A percentile compares a stretch with the other conserved stretches of the same genome.
phyloP scores from a whole-genome alignment of 1,284 basidiomycete genomes.

The Ganoderma meredithae region DNA sequence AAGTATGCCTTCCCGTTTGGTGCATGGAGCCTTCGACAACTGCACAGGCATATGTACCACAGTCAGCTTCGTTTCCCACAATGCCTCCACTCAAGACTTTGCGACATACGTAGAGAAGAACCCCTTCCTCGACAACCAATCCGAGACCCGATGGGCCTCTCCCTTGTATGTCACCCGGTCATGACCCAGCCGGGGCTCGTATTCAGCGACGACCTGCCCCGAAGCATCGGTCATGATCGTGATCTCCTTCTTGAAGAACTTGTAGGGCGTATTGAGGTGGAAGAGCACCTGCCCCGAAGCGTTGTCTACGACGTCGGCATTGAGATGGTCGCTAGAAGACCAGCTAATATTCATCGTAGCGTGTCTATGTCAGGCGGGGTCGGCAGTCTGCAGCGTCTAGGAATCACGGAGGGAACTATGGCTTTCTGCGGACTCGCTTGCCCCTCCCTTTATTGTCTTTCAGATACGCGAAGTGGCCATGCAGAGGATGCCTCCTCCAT shows the following conservation, averaged over 20 bases:
- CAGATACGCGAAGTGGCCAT: neutral
- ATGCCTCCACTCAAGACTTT: no score
- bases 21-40: constrained; percentile 1
- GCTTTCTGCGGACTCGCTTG: neutral
- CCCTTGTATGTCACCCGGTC: constrained; percentile 19
- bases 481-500: neutral
- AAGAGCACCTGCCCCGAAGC: constrained; percentile 8
- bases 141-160: constrained; percentile 9
- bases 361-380: neutral
- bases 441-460: neutral
- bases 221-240: constrained; percentile 4
- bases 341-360: neutral
- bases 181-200: constrained; percentile 14
- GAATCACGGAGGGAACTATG: neutral
- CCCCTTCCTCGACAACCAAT: constrained; percentile 18
- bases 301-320: constrained; percentile 8
- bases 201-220: constrained; percentile 10
- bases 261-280: constrained; percentile 4
- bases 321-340: constrained; percentile 1
- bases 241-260: neutral
- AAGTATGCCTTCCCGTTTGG: constrained; percentile 11
- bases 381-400: neutral
- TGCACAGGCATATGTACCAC: neutral
- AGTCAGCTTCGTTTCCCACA: neutral
- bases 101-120: constrained; percentile 8